A percentile compares a stretch with the other conserved stretches of the same genome.
Conservation (phyloP, 2,329 filamentous ascomycete species). For the Epichloe sibirici region DNA sequence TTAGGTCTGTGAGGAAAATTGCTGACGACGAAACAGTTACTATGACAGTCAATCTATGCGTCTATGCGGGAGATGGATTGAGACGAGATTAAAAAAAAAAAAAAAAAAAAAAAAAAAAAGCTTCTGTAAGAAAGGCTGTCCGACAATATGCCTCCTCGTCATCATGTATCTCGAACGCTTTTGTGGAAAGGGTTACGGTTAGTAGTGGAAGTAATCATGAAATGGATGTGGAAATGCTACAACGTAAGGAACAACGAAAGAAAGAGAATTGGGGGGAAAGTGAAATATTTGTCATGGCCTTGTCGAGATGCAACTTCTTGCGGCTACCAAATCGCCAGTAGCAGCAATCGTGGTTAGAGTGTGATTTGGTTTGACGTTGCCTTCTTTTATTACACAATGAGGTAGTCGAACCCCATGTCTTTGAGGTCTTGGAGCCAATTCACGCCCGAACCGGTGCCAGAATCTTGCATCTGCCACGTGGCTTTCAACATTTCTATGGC, state of each 20-base stretch:
- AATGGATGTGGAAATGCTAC: too few species aligned
- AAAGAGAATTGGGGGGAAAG: not conserved
- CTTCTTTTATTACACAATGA: conserved; percentile 28
- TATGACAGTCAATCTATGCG: too few species aligned
- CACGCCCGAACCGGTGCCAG: conserved; percentile 12
- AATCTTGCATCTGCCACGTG: conserved; percentile 33
- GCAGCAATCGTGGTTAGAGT: not conserved
- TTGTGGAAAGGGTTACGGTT: not conserved
- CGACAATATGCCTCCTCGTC: not conserved
- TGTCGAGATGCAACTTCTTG: too few species aligned
- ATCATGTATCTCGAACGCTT: not conserved
- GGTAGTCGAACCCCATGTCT: conserved; percentile 30
- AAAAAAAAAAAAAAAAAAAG: not conserved
- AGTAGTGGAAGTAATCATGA: not conserved
- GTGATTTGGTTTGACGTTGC: not conserved
- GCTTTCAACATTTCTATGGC: conserved; percentile 36
- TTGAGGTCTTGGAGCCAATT: conserved; percentile 33
- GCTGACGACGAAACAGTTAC: too few species aligned
- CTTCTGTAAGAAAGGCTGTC: not conserved
- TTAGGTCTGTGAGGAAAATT: too few species aligned
- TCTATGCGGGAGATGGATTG: too few species aligned
- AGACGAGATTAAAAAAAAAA: too few species aligned
- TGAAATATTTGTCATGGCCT: too few species aligned
- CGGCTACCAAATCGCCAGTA: too few species aligned
- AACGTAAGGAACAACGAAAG: too few species aligned